These are phyloP conservation scores for Vitis cinerea DNA, from an alignment of 164 flowering plant genomes.

Conservation along the genomic window DNA sequence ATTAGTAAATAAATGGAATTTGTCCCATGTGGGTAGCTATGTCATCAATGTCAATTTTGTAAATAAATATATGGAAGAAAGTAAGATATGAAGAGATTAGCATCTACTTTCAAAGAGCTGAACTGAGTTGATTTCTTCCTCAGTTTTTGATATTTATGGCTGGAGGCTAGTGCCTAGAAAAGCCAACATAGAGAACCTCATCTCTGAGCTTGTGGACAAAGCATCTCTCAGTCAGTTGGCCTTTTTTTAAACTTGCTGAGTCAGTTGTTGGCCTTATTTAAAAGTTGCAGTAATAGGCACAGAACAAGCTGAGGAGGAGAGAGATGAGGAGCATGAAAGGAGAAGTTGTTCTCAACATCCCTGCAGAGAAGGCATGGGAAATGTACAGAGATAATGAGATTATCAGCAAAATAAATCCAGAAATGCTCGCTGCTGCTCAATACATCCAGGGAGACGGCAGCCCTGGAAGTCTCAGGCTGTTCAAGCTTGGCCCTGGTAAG, in stretches of 20 bases:
- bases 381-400: slow-evolving; percentile 54
- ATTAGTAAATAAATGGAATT: too few species aligned
- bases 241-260: too few species aligned
- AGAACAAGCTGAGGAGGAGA: slow-evolving; percentile 9
- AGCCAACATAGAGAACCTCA: too few species aligned
- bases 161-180: too few species aligned
- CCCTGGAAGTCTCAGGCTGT: slow-evolving; percentile 55
- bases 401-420: slow-evolving; percentile 41
- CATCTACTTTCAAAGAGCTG: not conserved
- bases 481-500: slow-evolving; percentile 59
- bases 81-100: slow-evolving; percentile 5
- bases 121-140: not conserved
- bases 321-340: slow-evolving; percentile 48
- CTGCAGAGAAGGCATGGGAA: slow-evolving; percentile 58
- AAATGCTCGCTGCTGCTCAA: slow-evolving; percentile 40
- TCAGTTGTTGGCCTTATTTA: too few species aligned
- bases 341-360: slow-evolving; percentile 49
- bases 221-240: too few species aligned
- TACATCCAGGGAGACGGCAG: slow-evolving; percentile 50
- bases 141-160: too few species aligned
- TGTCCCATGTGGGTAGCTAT: too few species aligned
- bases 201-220: too few species aligned
- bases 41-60: too few species aligned
- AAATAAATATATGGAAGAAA: too few species aligned
- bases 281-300: too few species aligned